Conservation (phyloP, 2,329 filamentous ascomycete species). For the Didymella sp. region DNA sequence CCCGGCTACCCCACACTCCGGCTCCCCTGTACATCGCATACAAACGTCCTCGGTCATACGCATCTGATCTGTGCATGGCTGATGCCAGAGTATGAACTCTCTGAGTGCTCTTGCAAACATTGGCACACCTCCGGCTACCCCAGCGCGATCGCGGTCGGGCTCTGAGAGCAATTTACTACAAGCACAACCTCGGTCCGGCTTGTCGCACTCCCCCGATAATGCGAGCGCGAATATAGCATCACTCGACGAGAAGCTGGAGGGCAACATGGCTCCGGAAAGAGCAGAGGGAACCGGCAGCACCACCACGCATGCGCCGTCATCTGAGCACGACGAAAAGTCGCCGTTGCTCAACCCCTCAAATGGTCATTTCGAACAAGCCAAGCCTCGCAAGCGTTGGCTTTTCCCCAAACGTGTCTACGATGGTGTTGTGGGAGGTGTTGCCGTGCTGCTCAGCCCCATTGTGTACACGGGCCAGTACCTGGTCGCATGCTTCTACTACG, state of each 20-base stretch:
- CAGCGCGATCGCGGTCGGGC: constrained; percentile 61
- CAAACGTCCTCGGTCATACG: not conserved
- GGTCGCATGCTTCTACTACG: constrained; percentile 82
- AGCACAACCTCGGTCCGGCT: constrained; percentile 35
- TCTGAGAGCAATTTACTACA: constrained; percentile 58
- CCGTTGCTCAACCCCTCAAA: constrained; percentile 63
- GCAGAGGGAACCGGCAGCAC: constrained; percentile 28
- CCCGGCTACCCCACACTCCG: constrained; percentile 15
- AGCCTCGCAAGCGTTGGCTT: constrained; percentile 52
- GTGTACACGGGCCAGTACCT: constrained; percentile 82
- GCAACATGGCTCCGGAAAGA: constrained; percentile 37
- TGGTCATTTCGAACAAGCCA: constrained; percentile 44
- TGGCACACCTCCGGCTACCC: constrained; percentile 61
- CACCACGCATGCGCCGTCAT: constrained; percentile 39
- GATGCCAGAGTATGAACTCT: constrained; percentile 83
- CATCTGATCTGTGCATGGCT: constrained; percentile 51
- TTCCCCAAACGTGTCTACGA: constrained; percentile 74
- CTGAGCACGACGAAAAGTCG: constrained; percentile 68
- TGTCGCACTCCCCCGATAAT: constrained; percentile 41
- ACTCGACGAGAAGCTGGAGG: constrained; percentile 38
- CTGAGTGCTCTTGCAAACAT: constrained; percentile 89
- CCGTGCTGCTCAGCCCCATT: constrained; percentile 79
- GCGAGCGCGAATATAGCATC: constrained; percentile 39
- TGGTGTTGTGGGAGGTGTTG: constrained; percentile 76
- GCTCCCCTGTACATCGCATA: not conserved